Percentiles rank a stretch among this genome's conserved stretches.
phyloP scores from a whole-genome alignment of 768 basidiomycete species.

The Lentinula raphanica region DNA sequence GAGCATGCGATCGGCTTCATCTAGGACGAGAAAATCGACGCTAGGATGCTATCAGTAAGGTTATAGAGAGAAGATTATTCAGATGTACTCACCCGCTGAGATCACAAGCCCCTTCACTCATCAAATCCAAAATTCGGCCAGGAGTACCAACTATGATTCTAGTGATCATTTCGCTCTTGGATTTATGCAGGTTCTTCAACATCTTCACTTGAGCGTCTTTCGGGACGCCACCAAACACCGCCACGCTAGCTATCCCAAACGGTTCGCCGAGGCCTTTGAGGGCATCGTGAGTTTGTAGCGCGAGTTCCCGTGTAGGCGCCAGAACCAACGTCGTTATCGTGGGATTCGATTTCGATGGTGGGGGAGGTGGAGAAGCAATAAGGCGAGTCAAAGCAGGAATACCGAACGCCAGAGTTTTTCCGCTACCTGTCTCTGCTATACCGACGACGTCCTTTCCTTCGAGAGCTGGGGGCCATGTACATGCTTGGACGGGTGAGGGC shows the following conservation, averaged over 20 bases:
- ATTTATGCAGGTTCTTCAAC: constrained; percentile 50
- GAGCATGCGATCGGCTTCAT: constrained; percentile 98
- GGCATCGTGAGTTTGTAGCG: constrained; percentile 89
- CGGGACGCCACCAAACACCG: constrained; percentile 92
- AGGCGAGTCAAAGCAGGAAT: constrained; percentile 80
- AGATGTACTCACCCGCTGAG: constrained; percentile 70
- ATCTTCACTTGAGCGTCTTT: constrained; percentile 77
- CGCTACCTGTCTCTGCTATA: constrained; percentile 95
- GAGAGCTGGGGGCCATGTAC: constrained; percentile 88
- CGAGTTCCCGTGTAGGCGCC: constrained; percentile 94
- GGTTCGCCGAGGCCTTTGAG: constrained; percentile 68
- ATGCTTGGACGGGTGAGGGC: constrained; percentile 94
- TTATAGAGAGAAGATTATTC: too few species aligned
- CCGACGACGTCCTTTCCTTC: constrained; percentile 85
- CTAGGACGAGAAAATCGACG: constrained; percentile 88
- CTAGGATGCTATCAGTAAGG: constrained; percentile 31
- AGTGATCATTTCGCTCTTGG: constrained; percentile 39
- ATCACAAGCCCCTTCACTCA: constrained; percentile 81
- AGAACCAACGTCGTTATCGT: constrained; percentile 70
- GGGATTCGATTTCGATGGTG: constrained; percentile 24
- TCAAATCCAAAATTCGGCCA: constrained; percentile 88
- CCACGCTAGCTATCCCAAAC: constrained; percentile 75
- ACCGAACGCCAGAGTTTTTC: constrained; percentile 95
- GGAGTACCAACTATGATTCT: constrained; percentile 94
- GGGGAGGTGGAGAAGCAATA: constrained; percentile 30